Evolutionary conservation across 169 alveolate genomes (phyloP).

Genomic region (Plasmodium fragile): DNA sequence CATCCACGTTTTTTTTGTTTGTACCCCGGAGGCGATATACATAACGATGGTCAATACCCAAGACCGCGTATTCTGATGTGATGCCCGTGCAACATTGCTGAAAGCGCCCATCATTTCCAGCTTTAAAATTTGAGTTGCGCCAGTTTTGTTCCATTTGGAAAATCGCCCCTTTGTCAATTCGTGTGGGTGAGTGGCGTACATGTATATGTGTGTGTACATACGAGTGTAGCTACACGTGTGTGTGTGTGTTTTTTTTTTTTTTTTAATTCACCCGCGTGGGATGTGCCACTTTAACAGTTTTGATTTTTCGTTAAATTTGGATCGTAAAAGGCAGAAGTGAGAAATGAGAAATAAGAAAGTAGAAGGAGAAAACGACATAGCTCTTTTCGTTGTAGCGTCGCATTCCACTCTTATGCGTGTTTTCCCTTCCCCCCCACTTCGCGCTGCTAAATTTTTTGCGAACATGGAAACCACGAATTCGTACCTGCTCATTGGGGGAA

Average conservation of each 20-base stretch:
- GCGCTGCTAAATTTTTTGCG: neutral
- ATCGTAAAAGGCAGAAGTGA: neutral
- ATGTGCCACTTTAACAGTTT: neutral
- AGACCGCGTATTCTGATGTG: conserved; percentile 10
- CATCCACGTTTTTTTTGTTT: conserved; percentile 28
- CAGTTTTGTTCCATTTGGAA: neutral
- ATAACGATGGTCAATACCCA: conserved; percentile 17
- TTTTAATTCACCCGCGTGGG: neutral
- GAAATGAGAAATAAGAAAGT: too few species aligned
- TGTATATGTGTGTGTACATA: neutral
- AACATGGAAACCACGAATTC: neutral
- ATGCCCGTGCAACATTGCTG: neutral
- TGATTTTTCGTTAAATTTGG: neutral
- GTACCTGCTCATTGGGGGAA: neutral
- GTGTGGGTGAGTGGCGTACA: neutral
- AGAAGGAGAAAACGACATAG: neutral
- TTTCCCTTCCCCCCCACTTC: neutral
- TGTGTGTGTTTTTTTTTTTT: neutral
- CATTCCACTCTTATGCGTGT: neutral
- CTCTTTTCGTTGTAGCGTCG: neutral
- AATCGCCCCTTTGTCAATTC: neutral
- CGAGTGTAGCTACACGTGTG: neutral
- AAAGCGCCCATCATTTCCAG: neutral
- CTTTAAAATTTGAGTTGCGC: neutral
- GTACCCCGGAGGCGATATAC: neutral